Conservation (phyloP, 148 eudicot species). For the Gaultheria prostrata region DNA sequence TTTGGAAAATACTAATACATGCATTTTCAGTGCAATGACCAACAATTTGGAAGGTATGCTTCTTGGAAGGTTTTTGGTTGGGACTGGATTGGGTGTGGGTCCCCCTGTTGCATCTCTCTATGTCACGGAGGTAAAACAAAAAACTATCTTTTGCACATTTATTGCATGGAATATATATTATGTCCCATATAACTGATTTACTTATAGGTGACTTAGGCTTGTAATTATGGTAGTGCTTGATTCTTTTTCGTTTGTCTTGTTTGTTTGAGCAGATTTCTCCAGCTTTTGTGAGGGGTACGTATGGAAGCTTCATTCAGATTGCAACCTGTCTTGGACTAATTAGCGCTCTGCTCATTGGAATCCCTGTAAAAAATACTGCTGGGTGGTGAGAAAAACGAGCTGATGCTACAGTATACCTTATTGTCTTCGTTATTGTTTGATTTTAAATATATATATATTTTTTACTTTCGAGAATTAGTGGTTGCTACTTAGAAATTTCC, state of each 20-base stretch:
- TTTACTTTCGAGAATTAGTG: background rate
- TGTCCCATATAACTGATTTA: background rate
- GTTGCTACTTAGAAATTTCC: background rate
- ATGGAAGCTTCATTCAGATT: constrained; percentile 95
- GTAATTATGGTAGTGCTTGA: background rate
- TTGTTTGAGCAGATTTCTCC: constrained; percentile 74
- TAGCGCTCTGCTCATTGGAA: constrained; percentile 71
- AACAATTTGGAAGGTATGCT: constrained; percentile 76
- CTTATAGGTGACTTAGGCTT: background rate
- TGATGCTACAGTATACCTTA: background rate
- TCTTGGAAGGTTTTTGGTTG: constrained; percentile 83
- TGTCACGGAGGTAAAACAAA: constrained; percentile 67
- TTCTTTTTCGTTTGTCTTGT: constrained; percentile 14
- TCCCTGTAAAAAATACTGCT: constrained; percentile 62
- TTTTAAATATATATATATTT: background rate
- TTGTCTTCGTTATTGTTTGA: background rate
- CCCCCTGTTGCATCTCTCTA: constrained; percentile 93
- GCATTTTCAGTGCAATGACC: constrained; percentile 66
- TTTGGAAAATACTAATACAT: constrained; percentile 17
- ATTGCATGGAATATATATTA: background rate
- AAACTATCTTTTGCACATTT: background rate
- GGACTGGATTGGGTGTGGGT: constrained; percentile 84
- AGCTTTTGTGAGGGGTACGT: constrained; percentile 90
- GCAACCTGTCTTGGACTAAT: constrained; percentile 85
- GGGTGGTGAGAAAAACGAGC: constrained; percentile 57